These are phyloP conservation scores for Salix suchowensis DNA, from an alignment of 345 rosid species.

Conservation along the genomic window DNA sequence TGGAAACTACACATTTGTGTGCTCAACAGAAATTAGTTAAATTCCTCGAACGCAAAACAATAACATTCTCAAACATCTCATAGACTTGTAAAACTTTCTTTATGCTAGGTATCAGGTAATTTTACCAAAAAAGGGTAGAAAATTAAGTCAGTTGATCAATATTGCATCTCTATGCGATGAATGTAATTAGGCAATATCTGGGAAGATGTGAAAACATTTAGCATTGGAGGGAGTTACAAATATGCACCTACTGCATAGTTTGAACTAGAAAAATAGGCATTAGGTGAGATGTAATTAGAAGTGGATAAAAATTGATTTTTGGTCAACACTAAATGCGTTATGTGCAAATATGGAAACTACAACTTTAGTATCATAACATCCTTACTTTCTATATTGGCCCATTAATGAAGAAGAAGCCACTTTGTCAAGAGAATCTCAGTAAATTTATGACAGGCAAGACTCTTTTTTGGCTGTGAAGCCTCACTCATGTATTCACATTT, in stretches of 20 bases:
- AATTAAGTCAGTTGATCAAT: slow-evolving; percentile 6
- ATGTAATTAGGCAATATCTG: slow-evolving; percentile 13
- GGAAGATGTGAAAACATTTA: slow-evolving; percentile 19
- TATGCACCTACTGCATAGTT: slow-evolving; percentile 2
- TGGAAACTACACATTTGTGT: too few relatives aligned
- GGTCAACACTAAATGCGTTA: slow-evolving; percentile 9
- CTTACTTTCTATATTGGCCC: slow-evolving; percentile 8
- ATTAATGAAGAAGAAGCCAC: slow-evolving; percentile 22
- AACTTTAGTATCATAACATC: slow-evolving; percentile 7
- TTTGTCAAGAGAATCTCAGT: slow-evolving; percentile 16
- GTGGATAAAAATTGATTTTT: slow-evolving; percentile 1
- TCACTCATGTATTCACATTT: neutral
- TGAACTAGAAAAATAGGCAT: slow-evolving; percentile 13
- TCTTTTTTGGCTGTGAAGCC: slow-evolving; percentile 16
- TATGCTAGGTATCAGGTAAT: neutral
- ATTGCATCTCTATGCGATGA: slow-evolving; percentile 14
- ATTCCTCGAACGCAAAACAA: neutral
- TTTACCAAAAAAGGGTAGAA: slow-evolving; percentile 8
- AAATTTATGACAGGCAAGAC: slow-evolving; percentile 13
- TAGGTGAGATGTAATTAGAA: slow-evolving; percentile 8
- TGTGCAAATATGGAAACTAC: slow-evolving; percentile 20
- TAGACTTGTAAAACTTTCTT: neutral
- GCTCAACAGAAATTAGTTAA: neutral
- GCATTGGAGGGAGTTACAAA: slow-evolving; percentile 8
- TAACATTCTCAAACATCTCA: slow-evolving; percentile 6